phyloP scores from a whole-genome alignment of 129 eudicot genomes.

The Sambucus nigra region DNA sequence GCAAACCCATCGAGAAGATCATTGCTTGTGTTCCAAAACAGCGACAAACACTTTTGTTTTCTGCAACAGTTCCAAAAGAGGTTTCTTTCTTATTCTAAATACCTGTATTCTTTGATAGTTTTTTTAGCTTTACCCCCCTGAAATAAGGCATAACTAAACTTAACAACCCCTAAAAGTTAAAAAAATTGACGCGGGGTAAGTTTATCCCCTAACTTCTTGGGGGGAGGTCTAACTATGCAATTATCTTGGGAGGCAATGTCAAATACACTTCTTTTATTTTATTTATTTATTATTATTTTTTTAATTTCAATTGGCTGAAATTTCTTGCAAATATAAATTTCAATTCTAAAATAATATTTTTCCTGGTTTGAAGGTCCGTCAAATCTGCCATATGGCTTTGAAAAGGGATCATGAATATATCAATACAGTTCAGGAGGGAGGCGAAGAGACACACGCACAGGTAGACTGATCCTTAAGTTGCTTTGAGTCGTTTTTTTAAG shows the following conservation, averaged over 20 bases:
- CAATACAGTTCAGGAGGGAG: constrained; percentile 78
- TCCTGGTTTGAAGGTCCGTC: constrained; percentile 62
- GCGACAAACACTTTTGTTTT: constrained; percentile 88
- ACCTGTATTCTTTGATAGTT: no score
- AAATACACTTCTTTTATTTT: no score
- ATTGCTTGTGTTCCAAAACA: constrained; percentile 88
- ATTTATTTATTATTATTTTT: no score
- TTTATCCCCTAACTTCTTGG: no score
- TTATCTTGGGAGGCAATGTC: no score
- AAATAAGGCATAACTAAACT: no score
- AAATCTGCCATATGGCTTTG: constrained; percentile 89
- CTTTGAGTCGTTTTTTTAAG: no score
- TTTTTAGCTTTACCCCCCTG: no score
- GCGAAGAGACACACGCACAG: constrained; percentile 92
- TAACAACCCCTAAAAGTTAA: no score
- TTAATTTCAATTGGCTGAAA: not conserved
- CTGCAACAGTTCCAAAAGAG: constrained; percentile 93
- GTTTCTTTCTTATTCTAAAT: constrained; percentile 42
- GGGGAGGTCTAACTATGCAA: no score
- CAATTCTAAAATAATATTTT: not conserved
- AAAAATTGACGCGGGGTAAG: no score
- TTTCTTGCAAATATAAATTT: constrained; percentile 9
- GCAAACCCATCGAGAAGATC: constrained; percentile 86
- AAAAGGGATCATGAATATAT: constrained; percentile 85
- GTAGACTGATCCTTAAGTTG: constrained; percentile 17